Evolutionary conservation across 2,329 filamentous ascomycete genomes (phyloP), one percentile per base, ranked within the genome.

Genomic region (Penicillium paneum): DNA sequence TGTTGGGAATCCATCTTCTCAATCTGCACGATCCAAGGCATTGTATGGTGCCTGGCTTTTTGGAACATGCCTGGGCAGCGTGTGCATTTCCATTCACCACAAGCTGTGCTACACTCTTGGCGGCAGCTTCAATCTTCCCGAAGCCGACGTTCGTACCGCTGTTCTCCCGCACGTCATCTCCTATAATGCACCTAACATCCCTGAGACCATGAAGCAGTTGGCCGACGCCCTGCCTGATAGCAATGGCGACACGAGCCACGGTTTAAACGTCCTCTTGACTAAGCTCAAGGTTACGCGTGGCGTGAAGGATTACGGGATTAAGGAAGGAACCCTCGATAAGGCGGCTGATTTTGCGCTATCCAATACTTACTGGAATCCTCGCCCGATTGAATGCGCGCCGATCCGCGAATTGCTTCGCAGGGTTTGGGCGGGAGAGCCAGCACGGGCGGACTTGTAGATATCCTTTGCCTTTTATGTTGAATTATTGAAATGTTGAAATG

Each of bases 91-190:
- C 2, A 77, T 88, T 13, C 85, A 88, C 64, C 85, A 88, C 70
- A 88, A 88, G 66, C 78, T 88, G 2, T 87, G 84, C 71, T 85
- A 88, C 64, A 82, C 81, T 0, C 74, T 87, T 1, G 85, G 84
- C 24, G 85, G 85, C 8, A 81, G 77, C 61, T 85, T 87, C 68
- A 79, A 82, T 57, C 76, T 88, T 7, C 83, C 85, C 0, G 84
- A 88, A 56, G 83, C 84, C 1, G 83, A 87, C 66, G 87, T 84
- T 0, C 85, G 88, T 62, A 83, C 83, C 0, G 80, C 83, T 31
- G 78, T 87, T 1, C 73, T 87, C 8, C 83, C 84, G 0, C 84
- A 87, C 62, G 81, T 83, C 0, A 70, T 87, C 3, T 81, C 83
- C 3, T 88, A 86, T 65, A 86, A 86, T 58, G 80, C 81, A 0